Conservation (phyloP, 2,329 filamentous ascomycete genomes). For the Periconia sp. region DNA sequence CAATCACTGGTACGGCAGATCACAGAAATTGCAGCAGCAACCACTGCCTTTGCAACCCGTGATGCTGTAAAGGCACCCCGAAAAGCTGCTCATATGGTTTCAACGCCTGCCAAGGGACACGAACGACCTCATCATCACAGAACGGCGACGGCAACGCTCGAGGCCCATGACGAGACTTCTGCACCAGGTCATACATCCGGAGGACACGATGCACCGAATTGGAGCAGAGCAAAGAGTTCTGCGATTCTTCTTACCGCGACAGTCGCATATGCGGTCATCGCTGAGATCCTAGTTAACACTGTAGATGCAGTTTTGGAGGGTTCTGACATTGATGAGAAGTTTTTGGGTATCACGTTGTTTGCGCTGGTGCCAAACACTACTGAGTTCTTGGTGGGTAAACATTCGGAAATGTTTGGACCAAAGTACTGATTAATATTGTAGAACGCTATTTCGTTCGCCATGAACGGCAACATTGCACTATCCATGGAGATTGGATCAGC, state of each 20-base stretch:
- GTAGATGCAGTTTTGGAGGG: constrained; percentile 95
- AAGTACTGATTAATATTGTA: constrained; percentile 40
- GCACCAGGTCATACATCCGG: constrained; percentile 53
- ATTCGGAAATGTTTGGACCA: background rate
- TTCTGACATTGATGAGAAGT: constrained; percentile 94
- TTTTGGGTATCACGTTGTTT: constrained; percentile 94
- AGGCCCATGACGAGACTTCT: constrained; percentile 55
- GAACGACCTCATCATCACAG: constrained; percentile 48
- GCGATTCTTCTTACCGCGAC: constrained; percentile 89
- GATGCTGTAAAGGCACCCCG: constrained; percentile 68
- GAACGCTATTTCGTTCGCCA: constrained; percentile 98
- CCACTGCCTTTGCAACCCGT: constrained; percentile 83
- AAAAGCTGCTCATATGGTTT: constrained; percentile 54
- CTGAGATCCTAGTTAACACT: constrained; percentile 94
- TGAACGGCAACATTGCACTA: constrained; percentile 98
- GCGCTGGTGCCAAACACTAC: constrained; percentile 97
- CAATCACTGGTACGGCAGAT: constrained; percentile 82
- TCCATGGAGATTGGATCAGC: constrained; percentile 99
- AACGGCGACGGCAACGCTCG: constrained; percentile 45
- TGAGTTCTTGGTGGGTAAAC: constrained; percentile 80
- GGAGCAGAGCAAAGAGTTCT: constrained; percentile 89
- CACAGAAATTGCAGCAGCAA: constrained; percentile 91
- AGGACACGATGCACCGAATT: constrained; percentile 98
- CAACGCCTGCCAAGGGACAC: constrained; percentile 39
- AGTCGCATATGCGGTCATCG: constrained; percentile 92